phyloP scores from a whole-genome alignment of 2,329 filamentous ascomycete genomes.

The Amylocarpus encephaloides region DNA sequence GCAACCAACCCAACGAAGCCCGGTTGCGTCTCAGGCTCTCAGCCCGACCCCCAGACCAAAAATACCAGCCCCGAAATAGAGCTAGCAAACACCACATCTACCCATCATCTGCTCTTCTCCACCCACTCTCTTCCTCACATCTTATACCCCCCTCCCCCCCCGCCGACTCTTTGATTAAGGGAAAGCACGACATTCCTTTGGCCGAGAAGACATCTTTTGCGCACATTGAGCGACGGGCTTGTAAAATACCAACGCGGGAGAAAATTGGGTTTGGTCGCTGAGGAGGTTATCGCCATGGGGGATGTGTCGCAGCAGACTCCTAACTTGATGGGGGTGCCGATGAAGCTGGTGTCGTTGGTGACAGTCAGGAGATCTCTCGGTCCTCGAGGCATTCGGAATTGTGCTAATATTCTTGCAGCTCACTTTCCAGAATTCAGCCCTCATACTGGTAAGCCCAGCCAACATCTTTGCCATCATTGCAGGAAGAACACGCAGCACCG shows the following conservation, averaged over 20 bases:
- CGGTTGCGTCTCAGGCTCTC: too few species aligned
- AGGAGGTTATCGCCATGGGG: slow-evolving; percentile 14
- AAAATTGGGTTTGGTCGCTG: neutral
- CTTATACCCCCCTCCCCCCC: too few species aligned
- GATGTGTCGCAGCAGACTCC: slow-evolving; percentile 21
- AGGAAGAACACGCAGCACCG: slow-evolving; percentile 1
- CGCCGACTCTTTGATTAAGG: too few species aligned
- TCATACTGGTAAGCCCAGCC: slow-evolving; percentile 56
- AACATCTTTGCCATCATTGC: neutral
- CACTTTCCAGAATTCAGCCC: slow-evolving; percentile 71
- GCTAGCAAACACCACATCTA: neutral
- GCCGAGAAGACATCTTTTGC: neutral
- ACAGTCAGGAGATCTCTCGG: slow-evolving; percentile 43
- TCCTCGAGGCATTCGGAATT: slow-evolving; percentile 14
- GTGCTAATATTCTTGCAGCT: slow-evolving; percentile 45
- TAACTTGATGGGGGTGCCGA: slow-evolving; percentile 47
- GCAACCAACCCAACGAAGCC: too few species aligned
- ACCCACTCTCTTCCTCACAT: neutral
- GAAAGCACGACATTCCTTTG: too few species aligned
- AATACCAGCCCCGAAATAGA: neutral
- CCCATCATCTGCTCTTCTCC: neutral
- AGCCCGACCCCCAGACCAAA: neutral
- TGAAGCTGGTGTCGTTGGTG: slow-evolving; percentile 63
- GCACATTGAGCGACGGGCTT: neutral
- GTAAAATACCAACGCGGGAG: neutral